These are phyloP conservation scores for Amanita pseudoporphyria DNA, from an alignment of 768 basidiomycete genomes.

Conservation along the genomic window DNA sequence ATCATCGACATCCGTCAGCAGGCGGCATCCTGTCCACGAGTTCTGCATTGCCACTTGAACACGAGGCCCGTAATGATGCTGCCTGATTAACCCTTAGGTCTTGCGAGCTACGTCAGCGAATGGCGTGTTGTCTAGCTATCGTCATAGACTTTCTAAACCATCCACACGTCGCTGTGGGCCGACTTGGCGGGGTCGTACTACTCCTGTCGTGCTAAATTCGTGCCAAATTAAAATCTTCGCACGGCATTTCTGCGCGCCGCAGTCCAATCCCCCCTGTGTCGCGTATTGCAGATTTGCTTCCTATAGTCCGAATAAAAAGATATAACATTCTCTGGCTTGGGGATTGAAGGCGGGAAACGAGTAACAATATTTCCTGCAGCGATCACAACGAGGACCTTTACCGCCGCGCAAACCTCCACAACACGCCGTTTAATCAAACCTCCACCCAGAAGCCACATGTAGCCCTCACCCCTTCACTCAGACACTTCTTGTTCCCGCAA, in stretches of 20 bases:
- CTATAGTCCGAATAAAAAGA: background rate
- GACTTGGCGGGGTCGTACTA: background rate
- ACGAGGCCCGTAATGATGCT: too few species aligned
- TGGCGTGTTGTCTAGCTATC: too few species aligned
- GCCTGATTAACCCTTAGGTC: too few species aligned
- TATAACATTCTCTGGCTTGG: too few species aligned
- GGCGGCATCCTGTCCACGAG: too few species aligned
- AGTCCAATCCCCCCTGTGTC: background rate
- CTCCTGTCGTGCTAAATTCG: background rate
- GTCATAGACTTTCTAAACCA: too few species aligned
- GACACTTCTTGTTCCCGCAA: background rate
- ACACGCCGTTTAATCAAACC: background rate
- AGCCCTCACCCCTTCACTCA: background rate
- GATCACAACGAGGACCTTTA: background rate
- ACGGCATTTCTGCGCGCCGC: background rate
- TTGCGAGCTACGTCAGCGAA: background rate
- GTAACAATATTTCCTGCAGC: too few species aligned
- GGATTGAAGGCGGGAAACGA: background rate
- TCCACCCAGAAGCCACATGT: conserved; percentile 1
- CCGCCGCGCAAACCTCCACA: background rate
- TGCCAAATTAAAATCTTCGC: background rate
- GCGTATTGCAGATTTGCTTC: background rate
- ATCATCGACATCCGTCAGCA: too few species aligned
- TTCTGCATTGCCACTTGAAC: too few species aligned
- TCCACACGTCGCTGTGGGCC: background rate